Evolutionary conservation across 2,329 filamentous ascomycete genomes (phyloP), one percentile per base, ranked within the genome.

Genomic region (Colletotrichum sp.): DNA sequence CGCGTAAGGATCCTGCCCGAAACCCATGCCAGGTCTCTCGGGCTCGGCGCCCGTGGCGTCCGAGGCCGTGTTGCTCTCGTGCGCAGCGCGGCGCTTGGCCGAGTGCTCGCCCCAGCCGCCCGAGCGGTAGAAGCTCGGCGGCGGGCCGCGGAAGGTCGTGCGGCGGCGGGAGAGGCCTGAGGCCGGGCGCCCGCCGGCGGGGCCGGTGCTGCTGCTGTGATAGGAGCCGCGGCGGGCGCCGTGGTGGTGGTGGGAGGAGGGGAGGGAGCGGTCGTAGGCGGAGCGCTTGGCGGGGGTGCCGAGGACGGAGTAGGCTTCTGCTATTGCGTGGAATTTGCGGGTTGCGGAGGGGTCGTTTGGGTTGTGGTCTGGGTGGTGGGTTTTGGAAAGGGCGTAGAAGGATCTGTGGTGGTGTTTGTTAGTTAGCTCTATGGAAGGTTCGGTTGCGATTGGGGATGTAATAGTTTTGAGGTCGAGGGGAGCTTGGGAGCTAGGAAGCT

Each of bases 341-440:
- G 93, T 89, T 77, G 96, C 94, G 74, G 86, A 83, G 6, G 94
- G 94, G 85, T 98, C 94, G 79, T 90, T 82, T 76, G 90, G 95
- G 88, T 98, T 98, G 83, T 93, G 92, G 89, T 99, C 97, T 1
- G 97, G 97, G 85, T 99, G 97, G 89, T 98, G 94, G 70, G 90
- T 87, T 86, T 98, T 98, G 82, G 96, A 98, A 83, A 98, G 94
- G 77, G 90, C 86, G 89, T 98, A 98, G 91, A 98, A 99, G 79
- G 91, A 91, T 81, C 91, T 93, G 74, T 36, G 34, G n/a, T 48
- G 25, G 1, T 34, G 25, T 60, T 71, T 16, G 65, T 27, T 34
- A 22, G 68, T 61, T 48, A 72, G 66, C 22, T 44, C 1, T 44
- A 16, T 15, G 16, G 27, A 15, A 6, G 8, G 2, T 7, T 16